Conservation (phyloP, 805 yeast species). For the Dipodascus geniculatus region DNA sequence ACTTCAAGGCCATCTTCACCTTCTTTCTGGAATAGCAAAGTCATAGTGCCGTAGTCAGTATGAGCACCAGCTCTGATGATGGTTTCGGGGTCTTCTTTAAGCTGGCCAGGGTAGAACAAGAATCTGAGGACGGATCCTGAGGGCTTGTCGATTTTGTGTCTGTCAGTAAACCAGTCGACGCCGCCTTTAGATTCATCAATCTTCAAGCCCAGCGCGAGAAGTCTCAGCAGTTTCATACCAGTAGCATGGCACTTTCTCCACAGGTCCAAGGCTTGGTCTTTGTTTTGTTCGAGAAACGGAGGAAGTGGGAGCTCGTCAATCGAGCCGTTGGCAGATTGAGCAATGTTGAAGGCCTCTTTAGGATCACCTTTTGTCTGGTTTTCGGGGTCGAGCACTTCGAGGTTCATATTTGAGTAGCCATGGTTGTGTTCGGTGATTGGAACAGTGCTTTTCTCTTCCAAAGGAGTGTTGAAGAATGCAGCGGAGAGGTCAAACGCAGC, state of each 20-base stretch:
- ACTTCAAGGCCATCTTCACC: conserved; percentile 68
- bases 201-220: conserved; percentile 51
- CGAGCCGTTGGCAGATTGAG: conserved; percentile 41
- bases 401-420: conserved; percentile 47
- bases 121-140: conserved; percentile 62
- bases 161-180: conserved; percentile 48
- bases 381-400: conserved; percentile 36
- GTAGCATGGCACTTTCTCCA: conserved; percentile 37
- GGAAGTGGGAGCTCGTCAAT: conserved; percentile 36
- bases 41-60: conserved; percentile 71
- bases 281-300: conserved; percentile 35
- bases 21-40: conserved; percentile 57
- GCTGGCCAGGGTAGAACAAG: conserved; percentile 58
- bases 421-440: conserved; percentile 44
- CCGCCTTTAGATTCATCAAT: conserved; percentile 45
- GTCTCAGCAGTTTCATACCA: conserved; percentile 37
- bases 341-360: conserved; percentile 55
- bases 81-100: conserved; percentile 35
- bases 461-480: conserved; percentile 39
- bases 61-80: conserved; percentile 74
- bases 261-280: conserved; percentile 27
- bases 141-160: conserved; percentile 38
- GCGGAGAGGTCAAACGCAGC: conserved; percentile 31
- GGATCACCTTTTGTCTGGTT: conserved; percentile 30
- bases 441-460: conserved; percentile 37